Percentiles rank a stretch among this genome's conserved stretches.
phyloP scores from a whole-genome alignment of 768 basidiomycete species.

The Trametes cinnabarina region DNA sequence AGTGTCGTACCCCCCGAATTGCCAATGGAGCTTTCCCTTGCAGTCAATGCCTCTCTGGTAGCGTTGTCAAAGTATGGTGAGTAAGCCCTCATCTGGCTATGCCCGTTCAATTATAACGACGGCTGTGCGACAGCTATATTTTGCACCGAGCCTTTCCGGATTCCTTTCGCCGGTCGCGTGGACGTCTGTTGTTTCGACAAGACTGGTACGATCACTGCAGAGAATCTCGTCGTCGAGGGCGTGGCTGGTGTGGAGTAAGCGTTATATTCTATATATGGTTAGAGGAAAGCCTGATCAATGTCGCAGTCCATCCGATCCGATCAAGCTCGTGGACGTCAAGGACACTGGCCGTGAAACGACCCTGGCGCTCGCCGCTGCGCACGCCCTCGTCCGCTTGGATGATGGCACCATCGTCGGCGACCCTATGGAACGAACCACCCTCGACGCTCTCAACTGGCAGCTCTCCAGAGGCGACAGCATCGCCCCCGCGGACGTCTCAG shows the following conservation, averaged over 20 bases:
- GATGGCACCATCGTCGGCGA: conserved; percentile 95
- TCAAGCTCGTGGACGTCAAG: conserved; percentile 75
- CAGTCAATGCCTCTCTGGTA: conserved; percentile 92
- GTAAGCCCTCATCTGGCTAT: too few relatives aligned
- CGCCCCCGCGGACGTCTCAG: conserved; percentile 48
- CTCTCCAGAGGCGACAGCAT: conserved; percentile 74
- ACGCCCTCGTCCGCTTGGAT: conserved; percentile 91
- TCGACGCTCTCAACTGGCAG: conserved; percentile 89
- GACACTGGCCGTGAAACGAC: conserved; percentile 76
- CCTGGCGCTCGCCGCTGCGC: conserved; percentile 87
- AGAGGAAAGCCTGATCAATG: too few relatives aligned
- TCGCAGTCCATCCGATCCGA: conserved; percentile 55
- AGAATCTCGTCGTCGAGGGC: conserved; percentile 92
- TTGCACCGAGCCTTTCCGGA: conserved; percentile 98
- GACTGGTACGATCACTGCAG: conserved; percentile 97
- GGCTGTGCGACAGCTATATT: conserved; percentile 71
- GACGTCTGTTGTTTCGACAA: conserved; percentile 99
- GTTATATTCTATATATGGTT: background rate
- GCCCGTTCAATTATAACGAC: too few relatives aligned
- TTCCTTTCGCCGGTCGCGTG: conserved; percentile 91
- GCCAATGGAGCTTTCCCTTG: conserved; percentile 96
- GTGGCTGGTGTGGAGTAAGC: conserved; percentile 87
- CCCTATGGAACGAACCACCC: conserved; percentile 97
- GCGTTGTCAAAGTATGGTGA: conserved; percentile 89
- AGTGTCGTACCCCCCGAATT: conserved; percentile 97